Percentiles rank a stretch among this genome's conserved stretches.
These are phyloP conservation scores for Typha latifolia DNA, from an alignment of 176 grass and related monocot species.

Conservation along the genomic window DNA sequence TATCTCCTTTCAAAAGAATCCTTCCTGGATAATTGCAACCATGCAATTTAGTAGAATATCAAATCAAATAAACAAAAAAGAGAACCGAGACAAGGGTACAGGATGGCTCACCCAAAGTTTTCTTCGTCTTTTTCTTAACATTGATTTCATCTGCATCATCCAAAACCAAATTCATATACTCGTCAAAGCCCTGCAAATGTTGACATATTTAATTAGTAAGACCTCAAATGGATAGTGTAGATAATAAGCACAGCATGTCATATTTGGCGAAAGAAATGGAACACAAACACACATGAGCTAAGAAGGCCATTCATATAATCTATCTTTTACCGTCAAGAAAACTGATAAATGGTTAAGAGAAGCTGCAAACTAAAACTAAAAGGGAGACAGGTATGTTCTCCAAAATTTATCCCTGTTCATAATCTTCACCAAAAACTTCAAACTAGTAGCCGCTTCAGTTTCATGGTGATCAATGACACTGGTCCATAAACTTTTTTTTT, in stretches of 20 bases:
- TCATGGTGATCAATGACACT: too few relatives aligned
- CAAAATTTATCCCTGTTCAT: too few relatives aligned
- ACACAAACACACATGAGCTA: too few relatives aligned
- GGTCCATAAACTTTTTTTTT: too few relatives aligned
- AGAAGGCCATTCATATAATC: too few relatives aligned
- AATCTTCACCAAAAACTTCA: too few relatives aligned
- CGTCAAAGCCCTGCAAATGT: constrained; percentile 67
- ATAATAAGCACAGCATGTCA: background rate
- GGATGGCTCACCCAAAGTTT: constrained; percentile 49
- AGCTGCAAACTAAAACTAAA: too few relatives aligned
- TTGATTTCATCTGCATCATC: constrained; percentile 94
- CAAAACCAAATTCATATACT: constrained; percentile 98
- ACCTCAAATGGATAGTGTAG: background rate
- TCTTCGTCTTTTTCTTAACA: constrained; percentile 75
- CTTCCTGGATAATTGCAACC: constrained; percentile 43
- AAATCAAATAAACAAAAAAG: constrained; percentile 2
- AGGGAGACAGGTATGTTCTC: too few relatives aligned
- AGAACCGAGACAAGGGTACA: background rate
- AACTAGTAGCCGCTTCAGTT: too few relatives aligned
- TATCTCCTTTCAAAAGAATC: constrained; percentile 93
- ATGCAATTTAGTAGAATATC: background rate
- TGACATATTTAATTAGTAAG: background rate
- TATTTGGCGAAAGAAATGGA: background rate
- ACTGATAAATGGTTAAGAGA: too few relatives aligned
- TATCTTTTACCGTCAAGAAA: too few relatives aligned